Conservation (phyloP, 2,329 filamentous ascomycete genomes). For the Eutypella sp. region DNA sequence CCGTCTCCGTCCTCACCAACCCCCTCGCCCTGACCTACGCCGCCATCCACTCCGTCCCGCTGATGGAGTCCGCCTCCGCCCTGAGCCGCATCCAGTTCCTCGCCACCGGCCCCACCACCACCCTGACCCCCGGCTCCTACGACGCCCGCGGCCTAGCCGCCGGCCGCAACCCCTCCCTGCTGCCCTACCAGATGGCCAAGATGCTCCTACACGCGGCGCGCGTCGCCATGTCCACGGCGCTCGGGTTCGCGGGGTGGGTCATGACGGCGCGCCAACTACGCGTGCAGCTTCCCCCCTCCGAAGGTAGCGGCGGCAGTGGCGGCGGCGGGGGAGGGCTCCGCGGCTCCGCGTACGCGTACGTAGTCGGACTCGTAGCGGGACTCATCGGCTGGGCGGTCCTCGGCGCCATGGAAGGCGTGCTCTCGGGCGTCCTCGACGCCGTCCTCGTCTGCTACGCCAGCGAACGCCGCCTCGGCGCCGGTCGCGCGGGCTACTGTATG, state of each 20-base stretch:
- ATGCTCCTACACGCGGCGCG: constrained; percentile 85
- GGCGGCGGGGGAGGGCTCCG: constrained; percentile 48
- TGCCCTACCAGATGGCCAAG: constrained; percentile 87
- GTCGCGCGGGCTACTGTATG: constrained; percentile 75
- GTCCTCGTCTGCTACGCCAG: constrained; percentile 92
- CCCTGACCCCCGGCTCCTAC: constrained; percentile 53
- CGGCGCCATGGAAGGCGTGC: constrained; percentile 82
- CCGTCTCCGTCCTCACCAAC: constrained; percentile 81
- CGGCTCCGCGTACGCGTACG: constrained; percentile 89
- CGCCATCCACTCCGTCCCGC: constrained; percentile 84
- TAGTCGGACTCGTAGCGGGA: constrained; percentile 86
- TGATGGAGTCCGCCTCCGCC: constrained; percentile 72
- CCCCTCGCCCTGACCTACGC: constrained; percentile 89
- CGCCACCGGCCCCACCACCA: constrained; percentile 69
- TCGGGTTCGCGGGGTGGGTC: constrained; percentile 97
- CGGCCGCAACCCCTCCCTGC: constrained; percentile 48
- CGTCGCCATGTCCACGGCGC: constrained; percentile 81
- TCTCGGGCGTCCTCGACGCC: constrained; percentile 82
- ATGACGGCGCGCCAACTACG: constrained; percentile 77
- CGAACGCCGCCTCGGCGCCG: constrained; percentile 66
- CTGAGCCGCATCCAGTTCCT: constrained; percentile 80
- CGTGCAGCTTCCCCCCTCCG: constrained; percentile 51
- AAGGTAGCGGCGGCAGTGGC: neutral
- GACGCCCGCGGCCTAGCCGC: constrained; percentile 27
- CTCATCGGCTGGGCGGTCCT: constrained; percentile 94